Evolutionary conservation across 2,329 filamentous ascomycete species (phyloP), one percentile per base, ranked within the genome.

Genomic region (Hymenoscyphus fraxineus): DNA sequence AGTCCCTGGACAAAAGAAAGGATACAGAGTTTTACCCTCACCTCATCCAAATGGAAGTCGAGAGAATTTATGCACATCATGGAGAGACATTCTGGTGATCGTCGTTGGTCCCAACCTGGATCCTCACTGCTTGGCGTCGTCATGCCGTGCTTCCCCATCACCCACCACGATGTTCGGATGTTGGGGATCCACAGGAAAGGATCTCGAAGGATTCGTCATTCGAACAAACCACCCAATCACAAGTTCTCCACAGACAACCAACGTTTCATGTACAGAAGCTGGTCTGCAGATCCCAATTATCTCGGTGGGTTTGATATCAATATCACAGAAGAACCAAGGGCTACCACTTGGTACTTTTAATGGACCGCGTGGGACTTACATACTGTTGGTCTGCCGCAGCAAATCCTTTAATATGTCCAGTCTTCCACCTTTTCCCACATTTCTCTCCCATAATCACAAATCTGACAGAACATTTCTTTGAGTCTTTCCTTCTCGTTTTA

Each of bases 351-450:
- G 22, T 51, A 51, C 35, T 10, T 35, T 7, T 51, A 51, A 51
- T 51, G 44, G 44, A n/a, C 19, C 44, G n/a, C 12, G n/a, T 22
- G 44, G 44, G n/a, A 9, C 44, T 51, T 9, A 35, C 35, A 6
- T 22, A 19, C n/a, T 51, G 44, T 51, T 51, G 44, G 44, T 51
- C 44, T 51, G 44, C n/a, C 44, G 44, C n/a, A 51, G 44, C 41
- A 51, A 27, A 51, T 51, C 44, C 44, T 51, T 51, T 51, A 12
- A 9, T 51, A 10, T 9, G 2, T 19, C 44, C 9, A 9, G 16
- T 51, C 41, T 19, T 51, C 44, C 44, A 51, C 44, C 9, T 12
- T 22, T 19, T 22, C 22, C 22, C 22, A 19, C 22, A 22, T 51
- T 22, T 27, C 44, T 51, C 12, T 27, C 3, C 44, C 13, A 51